Percentiles rank a stretch among this genome's conserved stretches.
Conservation (phyloP, 768 basidiomycete species). For the Mycena olivaceomarginata region DNA sequence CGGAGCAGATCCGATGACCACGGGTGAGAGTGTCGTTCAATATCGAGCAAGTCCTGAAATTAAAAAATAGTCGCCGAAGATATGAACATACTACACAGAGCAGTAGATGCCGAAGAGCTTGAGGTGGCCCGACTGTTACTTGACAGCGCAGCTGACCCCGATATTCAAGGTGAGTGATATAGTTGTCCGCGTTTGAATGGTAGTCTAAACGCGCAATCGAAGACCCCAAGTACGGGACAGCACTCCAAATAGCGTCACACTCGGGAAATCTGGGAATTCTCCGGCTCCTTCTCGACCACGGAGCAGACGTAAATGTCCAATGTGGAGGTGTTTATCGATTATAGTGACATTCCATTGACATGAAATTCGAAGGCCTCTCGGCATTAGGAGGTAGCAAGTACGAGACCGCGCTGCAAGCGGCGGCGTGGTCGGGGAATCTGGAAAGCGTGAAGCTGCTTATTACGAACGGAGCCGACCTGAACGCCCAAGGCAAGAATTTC, state of each 20-base stretch:
- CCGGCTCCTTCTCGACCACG: neutral
- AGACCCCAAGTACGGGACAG: constrained; percentile 2
- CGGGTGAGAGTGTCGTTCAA: neutral
- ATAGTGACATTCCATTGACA: neutral
- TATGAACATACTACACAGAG: neutral
- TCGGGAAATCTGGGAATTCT: neutral
- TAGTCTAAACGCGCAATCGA: neutral
- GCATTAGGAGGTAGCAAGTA: constrained; percentile 8
- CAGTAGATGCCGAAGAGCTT: neutral
- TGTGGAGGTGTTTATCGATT: neutral
- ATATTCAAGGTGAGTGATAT: neutral
- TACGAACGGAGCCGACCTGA: neutral
- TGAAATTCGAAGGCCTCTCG: neutral
- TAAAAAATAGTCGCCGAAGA: neutral
- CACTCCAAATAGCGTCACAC: constrained; percentile 1
- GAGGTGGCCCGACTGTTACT: neutral
- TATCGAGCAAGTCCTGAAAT: neutral
- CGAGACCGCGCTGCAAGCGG: constrained; percentile 12
- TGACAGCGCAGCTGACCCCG: neutral
- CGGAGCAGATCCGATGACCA: constrained; percentile 4
- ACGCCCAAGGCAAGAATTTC: neutral
- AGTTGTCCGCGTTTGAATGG: neutral
- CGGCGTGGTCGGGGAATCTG: neutral
- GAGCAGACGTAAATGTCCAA: neutral
- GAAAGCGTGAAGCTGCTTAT: constrained; percentile 2